Percentiles rank a stretch among this genome's conserved stretches.
Evolutionary conservation across 2,329 filamentous ascomycete species (phyloP).

Genomic region (Dactylellina haptotyla): DNA sequence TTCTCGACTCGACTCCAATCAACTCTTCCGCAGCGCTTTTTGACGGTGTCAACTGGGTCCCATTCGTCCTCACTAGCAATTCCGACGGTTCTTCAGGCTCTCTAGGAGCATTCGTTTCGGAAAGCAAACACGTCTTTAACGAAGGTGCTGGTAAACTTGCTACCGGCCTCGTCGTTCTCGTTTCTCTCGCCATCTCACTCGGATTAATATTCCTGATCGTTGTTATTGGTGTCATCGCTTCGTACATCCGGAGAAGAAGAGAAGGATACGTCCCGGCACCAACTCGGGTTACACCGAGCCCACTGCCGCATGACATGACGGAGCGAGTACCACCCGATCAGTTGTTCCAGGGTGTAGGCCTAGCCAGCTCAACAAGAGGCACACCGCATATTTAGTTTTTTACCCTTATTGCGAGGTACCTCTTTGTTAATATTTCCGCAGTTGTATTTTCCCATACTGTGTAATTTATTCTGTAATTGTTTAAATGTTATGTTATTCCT

Average conservation of each 20-base stretch:
- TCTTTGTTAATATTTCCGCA: conserved; percentile 4
- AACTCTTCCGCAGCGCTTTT: conserved; percentile 86
- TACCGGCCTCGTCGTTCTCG: conserved; percentile 80
- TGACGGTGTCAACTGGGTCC: conserved; percentile 80
- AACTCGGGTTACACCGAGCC: conserved; percentile 63
- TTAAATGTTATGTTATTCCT: conserved; percentile 27
- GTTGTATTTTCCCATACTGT: conserved; percentile 14
- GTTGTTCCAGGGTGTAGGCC: conserved; percentile 47
- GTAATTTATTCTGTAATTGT: conserved; percentile 43
- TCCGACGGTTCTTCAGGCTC: conserved; percentile 74
- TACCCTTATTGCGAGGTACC: background rate
- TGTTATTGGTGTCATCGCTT: conserved; percentile 76
- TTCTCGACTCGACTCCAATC: conserved; percentile 76
- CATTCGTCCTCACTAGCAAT: conserved; percentile 81
- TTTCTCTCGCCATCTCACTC: conserved; percentile 80
- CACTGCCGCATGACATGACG: conserved; percentile 38
- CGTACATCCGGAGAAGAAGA: conserved; percentile 78
- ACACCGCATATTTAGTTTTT: conserved; percentile 44
- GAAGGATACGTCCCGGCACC: conserved; percentile 84
- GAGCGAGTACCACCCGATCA: conserved; percentile 50
- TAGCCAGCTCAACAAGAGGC: conserved; percentile 28
- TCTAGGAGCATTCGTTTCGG: conserved; percentile 83
- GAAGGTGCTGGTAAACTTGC: conserved; percentile 69
- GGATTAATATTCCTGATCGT: conserved; percentile 81
- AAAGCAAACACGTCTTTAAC: conserved; percentile 80